A percentile compares a stretch with the other conserved stretches of the same genome.
Conservation (phyloP, 2,329 filamentous ascomycete species). For the Trichoderma sp. region DNA sequence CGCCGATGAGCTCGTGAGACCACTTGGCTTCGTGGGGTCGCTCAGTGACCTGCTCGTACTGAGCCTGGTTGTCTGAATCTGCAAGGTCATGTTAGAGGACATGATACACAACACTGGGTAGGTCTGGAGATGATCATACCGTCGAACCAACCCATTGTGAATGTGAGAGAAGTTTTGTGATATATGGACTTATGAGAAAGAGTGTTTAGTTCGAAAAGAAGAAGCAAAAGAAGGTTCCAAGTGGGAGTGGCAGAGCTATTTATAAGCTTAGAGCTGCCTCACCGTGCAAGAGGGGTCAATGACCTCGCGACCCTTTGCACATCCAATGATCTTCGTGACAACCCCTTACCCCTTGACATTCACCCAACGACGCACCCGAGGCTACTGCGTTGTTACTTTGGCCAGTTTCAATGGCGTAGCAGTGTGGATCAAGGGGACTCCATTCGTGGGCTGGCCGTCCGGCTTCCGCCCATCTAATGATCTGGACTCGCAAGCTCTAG, state of each 20-base stretch:
- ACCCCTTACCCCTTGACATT: constrained; percentile 10
- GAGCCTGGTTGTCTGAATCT: constrained; percentile 32
- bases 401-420: constrained; percentile 23
- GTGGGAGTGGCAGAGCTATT: constrained; percentile 9
- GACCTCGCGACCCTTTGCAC: constrained; percentile 1
- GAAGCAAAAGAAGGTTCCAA: constrained; percentile 1
- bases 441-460: constrained; percentile 19
- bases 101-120: not conserved
- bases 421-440: constrained; percentile 22
- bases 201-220: constrained; percentile 4
- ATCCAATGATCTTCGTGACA: constrained; percentile 14
- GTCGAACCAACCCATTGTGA: constrained; percentile 32
- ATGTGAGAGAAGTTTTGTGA: constrained; percentile 12
- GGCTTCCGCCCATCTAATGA: constrained; percentile 10
- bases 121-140: constrained; percentile 21
- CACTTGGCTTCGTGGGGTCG: constrained; percentile 37
- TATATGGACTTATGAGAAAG: constrained; percentile 4
- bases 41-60: constrained; percentile 33
- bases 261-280: constrained; percentile 24
- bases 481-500: constrained; percentile 17
- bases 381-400: constrained; percentile 20
- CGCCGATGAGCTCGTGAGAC: constrained; percentile 37
- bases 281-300: constrained; percentile 4
- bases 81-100: not conserved
- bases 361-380: constrained; percentile 9